These are phyloP conservation scores for Strigomonas culicis DNA, from an alignment of 208 protist species.

Conservation along the genomic window DNA sequence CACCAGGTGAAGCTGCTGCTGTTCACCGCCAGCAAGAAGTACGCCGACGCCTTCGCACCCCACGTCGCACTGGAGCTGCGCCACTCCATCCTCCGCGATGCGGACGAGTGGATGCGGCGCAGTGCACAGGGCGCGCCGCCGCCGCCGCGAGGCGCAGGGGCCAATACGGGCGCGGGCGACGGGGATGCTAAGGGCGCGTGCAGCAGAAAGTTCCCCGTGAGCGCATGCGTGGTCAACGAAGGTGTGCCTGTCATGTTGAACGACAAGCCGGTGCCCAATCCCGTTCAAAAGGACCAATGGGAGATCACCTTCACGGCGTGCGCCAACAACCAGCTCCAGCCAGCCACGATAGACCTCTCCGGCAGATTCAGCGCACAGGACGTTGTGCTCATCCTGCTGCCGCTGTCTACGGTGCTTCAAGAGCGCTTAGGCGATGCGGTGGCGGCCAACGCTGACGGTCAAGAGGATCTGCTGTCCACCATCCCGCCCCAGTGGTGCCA, in stretches of 20 bases:
- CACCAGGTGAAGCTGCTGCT: neutral
- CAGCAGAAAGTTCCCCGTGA: neutral
- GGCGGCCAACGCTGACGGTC: neutral
- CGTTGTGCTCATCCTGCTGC: slow-evolving; percentile 17
- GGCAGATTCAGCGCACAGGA: slow-evolving; percentile 6
- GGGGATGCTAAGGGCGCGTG: neutral
- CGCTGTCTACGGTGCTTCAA: slow-evolving; percentile 31
- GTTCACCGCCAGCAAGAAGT: slow-evolving; percentile 21
- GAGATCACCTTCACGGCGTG: no score
- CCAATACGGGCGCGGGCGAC: neutral
- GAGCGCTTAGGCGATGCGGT: slow-evolving; percentile 26
- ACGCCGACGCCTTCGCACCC: slow-evolving; percentile 57
- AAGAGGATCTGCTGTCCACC: neutral
- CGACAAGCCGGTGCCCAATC: no score
- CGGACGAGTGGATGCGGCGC: slow-evolving; percentile 35
- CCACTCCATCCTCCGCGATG: slow-evolving; percentile 35
- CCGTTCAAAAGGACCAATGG: no score
- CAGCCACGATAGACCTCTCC: no score
- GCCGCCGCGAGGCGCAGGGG: neutral
- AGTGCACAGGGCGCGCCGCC: slow-evolving; percentile 2
- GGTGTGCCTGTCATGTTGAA: no score
- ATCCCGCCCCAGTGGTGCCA: neutral
- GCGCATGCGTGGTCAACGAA: neutral
- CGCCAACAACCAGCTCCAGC: no score
- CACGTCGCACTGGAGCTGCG: slow-evolving; percentile 83